Evolutionary conservation across 805 yeast species (phyloP), one percentile per base, ranked within the genome.

Genomic region (Kluyveromyces aestuarii): DNA sequence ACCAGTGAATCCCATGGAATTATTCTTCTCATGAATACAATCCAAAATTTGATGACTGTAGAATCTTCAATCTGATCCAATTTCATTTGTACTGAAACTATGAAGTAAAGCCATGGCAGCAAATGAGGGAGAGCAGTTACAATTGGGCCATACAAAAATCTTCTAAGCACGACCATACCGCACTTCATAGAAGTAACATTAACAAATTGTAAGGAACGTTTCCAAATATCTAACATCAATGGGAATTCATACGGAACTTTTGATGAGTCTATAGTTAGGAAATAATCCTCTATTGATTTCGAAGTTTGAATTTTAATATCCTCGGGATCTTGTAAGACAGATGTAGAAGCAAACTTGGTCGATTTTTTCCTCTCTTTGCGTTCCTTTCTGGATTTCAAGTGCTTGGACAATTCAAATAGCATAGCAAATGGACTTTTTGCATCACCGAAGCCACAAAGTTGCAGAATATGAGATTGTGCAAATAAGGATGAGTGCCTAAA

Each of bases 361-460:
- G 58, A 45, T 50, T 59, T 72, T 54, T 81, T 80, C 48, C 78
- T 73, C 47, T 84, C 91, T 55, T 83, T 84, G 50, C 82, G 80
- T 49, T 82, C 89, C 54, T 76, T 82, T 45, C 89, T 70, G 55
- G 82, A 88, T 51, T 77, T 82, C 52, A 86, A 65, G 16, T 82
- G 86, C 57, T 82, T 85, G 0, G 90, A 84, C 19, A 86, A 68
- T 49, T 77, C 81, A 64, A 86, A 86, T 13, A 86, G 61, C 56
- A 81, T 78, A 6, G 91, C 88, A 67, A 85, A 84, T 17, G 91
- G 89, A 58, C 83, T 85, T 41, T 73, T 72, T 6, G 85, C 75
- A 59, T 83, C 84, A 35, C 93, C 95, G 64, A 85, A 82, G 1
- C 93, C 93, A 42, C 83, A 77, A 47, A 85, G 61, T 67, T 85